Evolutionary conservation across 257 asterid species (phyloP).

Genomic region (Eustoma russellianum): DNA sequence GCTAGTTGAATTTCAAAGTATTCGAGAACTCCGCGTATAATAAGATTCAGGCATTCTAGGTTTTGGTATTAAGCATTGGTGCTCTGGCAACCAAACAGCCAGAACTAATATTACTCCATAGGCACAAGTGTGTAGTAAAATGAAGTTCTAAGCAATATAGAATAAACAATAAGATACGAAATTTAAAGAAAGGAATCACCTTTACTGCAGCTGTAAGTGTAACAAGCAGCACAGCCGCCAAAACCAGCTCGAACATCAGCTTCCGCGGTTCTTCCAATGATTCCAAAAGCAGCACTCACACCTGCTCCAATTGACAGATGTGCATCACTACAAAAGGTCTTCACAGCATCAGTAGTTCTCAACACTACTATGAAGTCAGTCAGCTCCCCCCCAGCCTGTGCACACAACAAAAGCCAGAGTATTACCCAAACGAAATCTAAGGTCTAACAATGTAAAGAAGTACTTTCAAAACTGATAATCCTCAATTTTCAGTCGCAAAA

Average conservation of each 20-base stretch:
- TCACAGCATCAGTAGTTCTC: slow-evolving; percentile 73
- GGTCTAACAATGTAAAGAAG: too few species aligned
- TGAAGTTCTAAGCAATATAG: background rate
- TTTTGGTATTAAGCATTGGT: too few species aligned
- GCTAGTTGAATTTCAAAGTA: too few species aligned
- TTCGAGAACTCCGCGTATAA: too few species aligned
- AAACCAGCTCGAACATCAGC: slow-evolving; percentile 82
- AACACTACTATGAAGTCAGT: slow-evolving; percentile 77
- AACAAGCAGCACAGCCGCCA: slow-evolving; percentile 69
- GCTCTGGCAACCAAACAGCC: too few species aligned
- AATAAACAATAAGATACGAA: background rate
- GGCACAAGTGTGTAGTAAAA: too few species aligned
- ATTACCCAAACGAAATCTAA: too few species aligned
- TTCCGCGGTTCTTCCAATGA: slow-evolving; percentile 88
- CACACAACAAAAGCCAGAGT: background rate
- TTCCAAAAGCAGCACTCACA: slow-evolving; percentile 76
- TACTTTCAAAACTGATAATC: too few species aligned
- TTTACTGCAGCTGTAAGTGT: slow-evolving; percentile 95
- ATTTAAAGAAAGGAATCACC: slow-evolving; percentile 27
- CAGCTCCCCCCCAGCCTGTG: slow-evolving; percentile 97
- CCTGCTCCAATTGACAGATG: slow-evolving; percentile 95
- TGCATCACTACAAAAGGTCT: slow-evolving; percentile 60
- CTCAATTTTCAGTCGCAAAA: too few species aligned
- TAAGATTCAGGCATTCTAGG: too few species aligned
- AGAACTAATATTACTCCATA: too few species aligned